Evolutionary conservation across 1,284 basidiomycete genomes (phyloP).

Genomic region (Bondarzewia mesenterica): DNA sequence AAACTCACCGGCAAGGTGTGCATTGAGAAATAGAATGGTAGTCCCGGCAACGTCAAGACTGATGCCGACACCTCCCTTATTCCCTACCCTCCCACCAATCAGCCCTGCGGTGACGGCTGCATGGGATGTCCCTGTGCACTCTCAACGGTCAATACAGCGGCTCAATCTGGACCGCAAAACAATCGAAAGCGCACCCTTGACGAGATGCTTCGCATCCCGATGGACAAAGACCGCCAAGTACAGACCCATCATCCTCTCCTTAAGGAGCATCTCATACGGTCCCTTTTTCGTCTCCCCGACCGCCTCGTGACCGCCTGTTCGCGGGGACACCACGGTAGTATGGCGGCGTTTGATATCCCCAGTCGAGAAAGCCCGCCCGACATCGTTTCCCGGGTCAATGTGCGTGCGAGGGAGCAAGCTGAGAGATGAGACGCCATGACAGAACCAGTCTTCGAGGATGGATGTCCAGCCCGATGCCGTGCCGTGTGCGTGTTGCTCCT

Average conservation of each 20-base stretch:
- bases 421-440: slow-evolving; percentile 28
- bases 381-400: slow-evolving; percentile 3
- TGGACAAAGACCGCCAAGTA: slow-evolving; percentile 73
- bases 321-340: background rate
- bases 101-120: slow-evolving; percentile 77
- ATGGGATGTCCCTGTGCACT: slow-evolving; percentile 47
- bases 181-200: slow-evolving; percentile 39
- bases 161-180: background rate
- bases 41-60: slow-evolving; percentile 68
- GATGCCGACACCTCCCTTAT: slow-evolving; percentile 82
- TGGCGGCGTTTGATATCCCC: slow-evolving; percentile 8
- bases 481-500: slow-evolving; percentile 12
- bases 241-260: slow-evolving; percentile 85
- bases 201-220: slow-evolving; percentile 50
- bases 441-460: slow-evolving; percentile 66
- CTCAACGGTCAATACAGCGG: background rate
- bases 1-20: slow-evolving; percentile 71
- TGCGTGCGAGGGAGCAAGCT: background rate
- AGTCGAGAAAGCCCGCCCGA: slow-evolving; percentile 9
- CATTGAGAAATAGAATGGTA: slow-evolving; percentile 78
- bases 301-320: background rate
- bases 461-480: slow-evolving; percentile 56
- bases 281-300: too few species aligned
- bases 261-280: slow-evolving; percentile 74
- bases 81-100: slow-evolving; percentile 82